Base-by-base conservation (phyloP, 176 grass and related monocot species). In the Chrysopogon serrulatus region DNA sequence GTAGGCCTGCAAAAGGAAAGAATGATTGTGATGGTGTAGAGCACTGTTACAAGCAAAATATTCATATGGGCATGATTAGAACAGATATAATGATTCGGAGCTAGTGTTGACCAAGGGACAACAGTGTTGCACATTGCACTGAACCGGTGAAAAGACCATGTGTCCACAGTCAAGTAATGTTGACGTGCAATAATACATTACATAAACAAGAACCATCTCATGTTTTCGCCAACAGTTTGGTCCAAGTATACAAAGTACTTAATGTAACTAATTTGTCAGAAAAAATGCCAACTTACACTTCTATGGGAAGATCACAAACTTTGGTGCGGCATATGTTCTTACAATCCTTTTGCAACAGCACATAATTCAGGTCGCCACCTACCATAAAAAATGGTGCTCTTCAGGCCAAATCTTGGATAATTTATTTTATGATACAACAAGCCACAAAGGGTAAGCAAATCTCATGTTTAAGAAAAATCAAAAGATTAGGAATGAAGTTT, bases 281-380 rank as follows among this genome's bases (percentile, higher is more conserved):
- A 72, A 80, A 36, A 64, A 36, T 72, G 41, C 39, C 56, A 90
- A n/a, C 83, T 90, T 86, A 90, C 83, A 90, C 79, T 83, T 90
- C 44, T 57, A 78, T 60, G 41, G 65, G 67, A 86, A 47, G 56
- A 32, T 90, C 79, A 86, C 15, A 86, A 54, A 72, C 66, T 90
- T 73, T 90, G n/a, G 65, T 78, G 18, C 83, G 66, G 79, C 88
- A 86, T 73, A 90, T 90, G 57, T 28, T 72, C 73, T 82, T 90
- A 6, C 0, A 12, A 65, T 90, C 83, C 84, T 82, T 90, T 79
- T 78, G 83, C 31, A 90, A 73, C 66, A 90, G 54, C 43, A 90
- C 66, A 88, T 79, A 78, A 68, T 24, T 77, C 66, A 56, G 35
- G 32, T 45, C 17, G 14, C 61, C 56, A 78, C 65, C 83, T 90